Conservation (phyloP, 2,329 filamentous ascomycete genomes). For the Colletotrichum sp. region DNA sequence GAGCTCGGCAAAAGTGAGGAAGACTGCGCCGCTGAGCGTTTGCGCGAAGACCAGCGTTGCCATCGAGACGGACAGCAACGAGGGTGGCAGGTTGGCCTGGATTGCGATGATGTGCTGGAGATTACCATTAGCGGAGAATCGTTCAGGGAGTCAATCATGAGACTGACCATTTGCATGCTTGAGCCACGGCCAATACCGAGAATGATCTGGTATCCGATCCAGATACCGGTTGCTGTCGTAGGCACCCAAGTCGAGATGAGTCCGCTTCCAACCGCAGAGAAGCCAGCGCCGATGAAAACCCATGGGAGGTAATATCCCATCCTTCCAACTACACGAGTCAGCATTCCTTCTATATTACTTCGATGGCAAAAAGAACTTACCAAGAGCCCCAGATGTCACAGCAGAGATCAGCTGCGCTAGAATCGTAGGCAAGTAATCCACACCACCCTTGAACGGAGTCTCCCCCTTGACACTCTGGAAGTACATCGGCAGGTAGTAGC, state of each 20-base stretch:
- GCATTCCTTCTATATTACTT: no score
- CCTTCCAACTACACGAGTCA: no score
- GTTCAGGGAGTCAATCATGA: background rate
- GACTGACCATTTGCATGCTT: conserved; percentile 45
- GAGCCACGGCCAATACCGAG: conserved; percentile 49
- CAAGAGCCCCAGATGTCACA: conserved; percentile 35
- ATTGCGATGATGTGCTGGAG: conserved; percentile 29
- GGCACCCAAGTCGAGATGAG: conserved; percentile 42
- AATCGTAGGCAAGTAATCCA: conserved; percentile 46
- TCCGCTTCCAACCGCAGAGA: conserved; percentile 41
- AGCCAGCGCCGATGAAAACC: conserved; percentile 36
- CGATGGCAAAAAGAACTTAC: no score
- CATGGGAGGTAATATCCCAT: conserved; percentile 24
- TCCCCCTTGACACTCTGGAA: conserved; percentile 53
- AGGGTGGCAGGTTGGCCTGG: conserved; percentile 29
- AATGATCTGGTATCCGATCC: conserved; percentile 55
- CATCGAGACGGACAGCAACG: conserved; percentile 30
- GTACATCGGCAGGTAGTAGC: conserved; percentile 57
- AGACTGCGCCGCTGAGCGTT: conserved; percentile 52
- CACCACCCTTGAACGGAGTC: conserved; percentile 38
- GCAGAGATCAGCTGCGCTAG: conserved; percentile 40
- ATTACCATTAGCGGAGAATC: background rate
- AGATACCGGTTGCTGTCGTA: conserved; percentile 35
- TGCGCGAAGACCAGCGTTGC: conserved; percentile 40
- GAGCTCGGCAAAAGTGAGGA: conserved; percentile 39